These are phyloP conservation scores for Lunularia cruciata DNA, from an alignment of 225 moss, liverwort and hornwort genomes.

Conservation along the genomic window DNA sequence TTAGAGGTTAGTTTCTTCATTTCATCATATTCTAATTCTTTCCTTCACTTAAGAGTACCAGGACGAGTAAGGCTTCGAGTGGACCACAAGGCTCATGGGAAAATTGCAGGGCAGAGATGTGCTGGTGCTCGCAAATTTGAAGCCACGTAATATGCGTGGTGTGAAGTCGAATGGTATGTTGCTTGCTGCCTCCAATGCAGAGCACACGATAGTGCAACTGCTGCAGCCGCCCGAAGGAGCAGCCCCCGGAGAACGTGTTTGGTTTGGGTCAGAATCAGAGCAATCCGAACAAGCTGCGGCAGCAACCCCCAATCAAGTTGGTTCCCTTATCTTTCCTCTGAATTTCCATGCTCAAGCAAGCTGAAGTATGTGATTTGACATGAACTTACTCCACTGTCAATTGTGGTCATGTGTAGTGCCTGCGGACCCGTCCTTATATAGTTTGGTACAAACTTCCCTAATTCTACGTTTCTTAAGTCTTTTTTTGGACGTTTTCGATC, in stretches of 20 bases:
- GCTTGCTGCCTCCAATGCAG: slow-evolving; percentile 76
- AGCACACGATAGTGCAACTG: slow-evolving; percentile 78
- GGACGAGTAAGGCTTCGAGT: too few species aligned
- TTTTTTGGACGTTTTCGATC: too few species aligned
- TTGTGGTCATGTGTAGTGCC: too few species aligned
- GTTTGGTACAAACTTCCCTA: too few species aligned
- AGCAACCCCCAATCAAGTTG: slow-evolving; percentile 83
- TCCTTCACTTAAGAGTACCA: too few species aligned
- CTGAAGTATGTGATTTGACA: too few species aligned
- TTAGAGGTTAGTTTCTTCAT: slow-evolving; percentile 58
- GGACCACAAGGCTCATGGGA: not conserved
- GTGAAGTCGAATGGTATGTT: slow-evolving; percentile 98
- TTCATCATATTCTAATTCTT: too few species aligned
- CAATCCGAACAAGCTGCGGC: slow-evolving; percentile 59
- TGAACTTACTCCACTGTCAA: too few species aligned
- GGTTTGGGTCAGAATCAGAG: slow-evolving; percentile 82
- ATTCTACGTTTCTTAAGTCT: too few species aligned
- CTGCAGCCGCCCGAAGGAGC: slow-evolving; percentile 73
- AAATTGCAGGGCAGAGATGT: slow-evolving; percentile 73
- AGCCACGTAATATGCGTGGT: slow-evolving; percentile 93
- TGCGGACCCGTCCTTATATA: too few species aligned
- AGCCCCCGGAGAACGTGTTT: slow-evolving; percentile 75
- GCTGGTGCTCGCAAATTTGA: slow-evolving; percentile 88
- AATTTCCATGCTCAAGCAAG: too few species aligned
- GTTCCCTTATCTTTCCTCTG: not conserved